A percentile compares a stretch with the other conserved stretches of the same genome.
phyloP scores from a whole-genome alignment of 1,139 yeast genomes.

The Magnusiomyces fungicola region DNA sequence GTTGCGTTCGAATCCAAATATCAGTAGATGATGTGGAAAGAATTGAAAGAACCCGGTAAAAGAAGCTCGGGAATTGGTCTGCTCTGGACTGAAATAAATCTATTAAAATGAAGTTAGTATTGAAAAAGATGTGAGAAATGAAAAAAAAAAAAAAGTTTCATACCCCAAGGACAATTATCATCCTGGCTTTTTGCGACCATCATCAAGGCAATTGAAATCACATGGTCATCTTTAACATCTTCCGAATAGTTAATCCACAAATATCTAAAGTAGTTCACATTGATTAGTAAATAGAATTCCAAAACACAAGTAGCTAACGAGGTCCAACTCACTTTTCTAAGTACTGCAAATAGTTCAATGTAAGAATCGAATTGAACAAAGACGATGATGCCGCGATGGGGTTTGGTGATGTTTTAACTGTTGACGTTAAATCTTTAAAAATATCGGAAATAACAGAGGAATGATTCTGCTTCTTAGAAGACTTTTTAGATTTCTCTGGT shows the following conservation, averaged over 20 bases:
- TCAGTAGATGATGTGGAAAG: conserved; percentile 12
- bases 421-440: not conserved
- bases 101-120: not conserved
- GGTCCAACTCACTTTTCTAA: conserved; percentile 19
- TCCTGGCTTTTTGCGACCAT: conserved; percentile 18
- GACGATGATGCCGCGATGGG: not conserved
- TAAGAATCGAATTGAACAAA: conserved; percentile 4
- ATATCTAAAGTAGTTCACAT: conserved; percentile 20
- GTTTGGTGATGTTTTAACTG: not conserved
- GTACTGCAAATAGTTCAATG: conserved; percentile 19
- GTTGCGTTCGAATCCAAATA: conserved; percentile 12
- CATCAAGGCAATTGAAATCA: conserved; percentile 33
- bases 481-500: not conserved
- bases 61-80: conserved; percentile 24
- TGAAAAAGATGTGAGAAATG: not conserved
- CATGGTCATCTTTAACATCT: conserved; percentile 37
- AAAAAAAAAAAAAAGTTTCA: conserved; percentile 11
- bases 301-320: not conserved
- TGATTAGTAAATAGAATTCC: conserved; percentile 2
- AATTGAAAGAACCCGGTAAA: conserved; percentile 26
- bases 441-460: conserved; percentile 1
- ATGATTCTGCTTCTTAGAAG: too few species aligned
- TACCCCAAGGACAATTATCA: conserved; percentile 16
- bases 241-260: conserved; percentile 40
- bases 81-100: conserved; percentile 18